These are phyloP conservation scores for Blastocystis sp. DNA, from an alignment of 352 stramenopile genomes.

Conservation along the genomic window DNA sequence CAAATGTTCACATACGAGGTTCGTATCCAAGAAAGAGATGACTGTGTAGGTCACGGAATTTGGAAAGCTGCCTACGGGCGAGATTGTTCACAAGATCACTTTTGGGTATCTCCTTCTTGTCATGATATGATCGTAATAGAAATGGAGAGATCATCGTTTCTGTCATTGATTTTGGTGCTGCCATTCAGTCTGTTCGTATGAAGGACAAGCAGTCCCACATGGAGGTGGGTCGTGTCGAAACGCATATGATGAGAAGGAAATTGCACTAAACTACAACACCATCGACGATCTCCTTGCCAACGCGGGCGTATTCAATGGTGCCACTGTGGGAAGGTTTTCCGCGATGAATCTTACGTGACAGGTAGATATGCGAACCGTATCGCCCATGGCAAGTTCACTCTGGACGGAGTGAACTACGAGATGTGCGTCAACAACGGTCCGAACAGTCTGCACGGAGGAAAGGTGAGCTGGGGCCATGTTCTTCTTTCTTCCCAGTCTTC, in stretches of 20 bases:
- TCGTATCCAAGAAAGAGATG: background rate
- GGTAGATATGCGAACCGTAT: slow-evolving; percentile 69
- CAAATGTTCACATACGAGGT: background rate
- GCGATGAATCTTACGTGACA: background rate
- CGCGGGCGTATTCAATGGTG: slow-evolving; percentile 31
- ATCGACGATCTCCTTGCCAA: slow-evolving; percentile 35
- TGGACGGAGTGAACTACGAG: slow-evolving; percentile 46
- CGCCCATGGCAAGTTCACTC: slow-evolving; percentile 51
- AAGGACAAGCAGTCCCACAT: slow-evolving; percentile 38
- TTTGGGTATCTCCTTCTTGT: slow-evolving; percentile 14
- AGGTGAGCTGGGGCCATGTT: slow-evolving; percentile 30
- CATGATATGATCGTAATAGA: background rate
- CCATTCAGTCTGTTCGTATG: slow-evolving; percentile 40
- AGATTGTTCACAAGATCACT: slow-evolving; percentile 55
- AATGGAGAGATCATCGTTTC: slow-evolving; percentile 28
- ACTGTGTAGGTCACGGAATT: slow-evolving; percentile 55
- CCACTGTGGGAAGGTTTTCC: slow-evolving; percentile 55
- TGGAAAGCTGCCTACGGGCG: slow-evolving; percentile 30
- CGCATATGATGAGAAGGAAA: slow-evolving; percentile 6
- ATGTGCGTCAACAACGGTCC: slow-evolving; percentile 59
- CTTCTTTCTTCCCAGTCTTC: background rate
- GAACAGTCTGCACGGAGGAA: slow-evolving; percentile 68
- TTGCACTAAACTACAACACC: slow-evolving; percentile 59
- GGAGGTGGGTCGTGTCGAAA: background rate
- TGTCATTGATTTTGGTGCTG: slow-evolving; percentile 61